phyloP scores from a whole-genome alignment of 2,329 filamentous ascomycete species.

The Rhynchosporium agropyri region DNA sequence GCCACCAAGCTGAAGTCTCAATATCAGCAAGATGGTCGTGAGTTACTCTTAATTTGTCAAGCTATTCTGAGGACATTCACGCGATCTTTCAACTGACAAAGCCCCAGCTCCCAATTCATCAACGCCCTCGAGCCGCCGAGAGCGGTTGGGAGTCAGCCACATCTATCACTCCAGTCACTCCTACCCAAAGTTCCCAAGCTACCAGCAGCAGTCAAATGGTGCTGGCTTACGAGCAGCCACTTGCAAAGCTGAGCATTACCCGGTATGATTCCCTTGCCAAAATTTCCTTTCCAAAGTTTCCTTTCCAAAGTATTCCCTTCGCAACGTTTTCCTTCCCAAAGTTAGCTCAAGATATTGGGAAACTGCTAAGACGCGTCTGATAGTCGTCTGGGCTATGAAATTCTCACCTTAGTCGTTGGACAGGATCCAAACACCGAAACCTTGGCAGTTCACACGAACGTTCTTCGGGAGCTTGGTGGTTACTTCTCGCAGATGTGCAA shows the following conservation, averaged over 20 bases:
- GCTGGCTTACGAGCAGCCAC: conserved; percentile 1
- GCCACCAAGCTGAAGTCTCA: neutral
- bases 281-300: neutral
- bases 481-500: conserved; percentile 6
- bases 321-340: neutral
- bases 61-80: neutral
- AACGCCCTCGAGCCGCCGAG: neutral
- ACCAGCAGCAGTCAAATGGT: conserved; percentile 1
- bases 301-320: neutral
- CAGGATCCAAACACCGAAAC: neutral
- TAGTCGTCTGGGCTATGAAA: conserved; percentile 28
- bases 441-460: conserved; percentile 29
- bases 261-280: conserved; percentile 15
- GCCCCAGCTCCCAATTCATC: neutral
- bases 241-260: conserved; percentile 13
- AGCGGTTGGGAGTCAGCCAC: neutral
- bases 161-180: neutral
- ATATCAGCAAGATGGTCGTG: neutral
- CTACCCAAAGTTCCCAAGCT: neutral
- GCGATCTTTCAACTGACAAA: neutral
- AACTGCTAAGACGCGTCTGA: neutral
- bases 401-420: conserved; percentile 25
- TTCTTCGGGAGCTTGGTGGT: conserved; percentile 16
- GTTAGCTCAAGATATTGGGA: neutral
- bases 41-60: neutral